phyloP scores from a whole-genome alignment of 2,329 filamentous ascomycete species.

The Fusarium begoniae region DNA sequence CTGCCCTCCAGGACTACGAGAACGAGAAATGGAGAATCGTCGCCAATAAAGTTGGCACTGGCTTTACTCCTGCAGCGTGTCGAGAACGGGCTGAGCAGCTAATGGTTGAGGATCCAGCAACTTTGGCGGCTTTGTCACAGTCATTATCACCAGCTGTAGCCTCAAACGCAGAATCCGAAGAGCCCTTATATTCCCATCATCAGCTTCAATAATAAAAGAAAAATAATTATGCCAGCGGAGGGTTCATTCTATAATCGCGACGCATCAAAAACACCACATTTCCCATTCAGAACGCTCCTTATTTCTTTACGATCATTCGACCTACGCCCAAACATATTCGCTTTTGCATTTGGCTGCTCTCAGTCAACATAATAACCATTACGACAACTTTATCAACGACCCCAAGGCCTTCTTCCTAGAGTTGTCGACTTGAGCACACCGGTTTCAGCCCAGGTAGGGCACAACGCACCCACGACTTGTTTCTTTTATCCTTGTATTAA shows the following conservation, averaged over 20 bases:
- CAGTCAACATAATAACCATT: not conserved
- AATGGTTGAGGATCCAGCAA: slow-evolving; percentile 52
- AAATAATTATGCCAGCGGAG: slow-evolving; percentile 7
- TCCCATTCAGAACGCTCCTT: not conserved
- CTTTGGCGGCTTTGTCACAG: slow-evolving; percentile 60
- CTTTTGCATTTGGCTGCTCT: slow-evolving; percentile 9
- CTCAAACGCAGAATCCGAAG: slow-evolving; percentile 39
- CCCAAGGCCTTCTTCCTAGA: slow-evolving; percentile 14
- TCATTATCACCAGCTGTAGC: slow-evolving; percentile 60
- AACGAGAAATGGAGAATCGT: slow-evolving; percentile 94
- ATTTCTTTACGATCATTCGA: slow-evolving; percentile 10
- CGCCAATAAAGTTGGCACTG: slow-evolving; percentile 87
- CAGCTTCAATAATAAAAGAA: slow-evolving; percentile 60
- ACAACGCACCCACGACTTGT: slow-evolving; percentile 33
- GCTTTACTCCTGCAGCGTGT: slow-evolving; percentile 88
- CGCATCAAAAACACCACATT: slow-evolving; percentile 9
- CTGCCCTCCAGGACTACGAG: slow-evolving; percentile 83
- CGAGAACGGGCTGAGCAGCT: slow-evolving; percentile 80
- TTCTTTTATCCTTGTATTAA: slow-evolving; percentile 32
- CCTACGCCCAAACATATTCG: slow-evolving; percentile 14
- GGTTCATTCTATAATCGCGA: slow-evolving; percentile 16
- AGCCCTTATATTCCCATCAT: slow-evolving; percentile 55
- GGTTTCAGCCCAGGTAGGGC: slow-evolving; percentile 34
- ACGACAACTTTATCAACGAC: slow-evolving; percentile 18
- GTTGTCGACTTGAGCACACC: slow-evolving; percentile 29